A percentile compares a stretch with the other conserved stretches of the same genome.
phyloP scores from a whole-genome alignment of 352 stramenopile species.

The Phytopythium helicoides region DNA sequence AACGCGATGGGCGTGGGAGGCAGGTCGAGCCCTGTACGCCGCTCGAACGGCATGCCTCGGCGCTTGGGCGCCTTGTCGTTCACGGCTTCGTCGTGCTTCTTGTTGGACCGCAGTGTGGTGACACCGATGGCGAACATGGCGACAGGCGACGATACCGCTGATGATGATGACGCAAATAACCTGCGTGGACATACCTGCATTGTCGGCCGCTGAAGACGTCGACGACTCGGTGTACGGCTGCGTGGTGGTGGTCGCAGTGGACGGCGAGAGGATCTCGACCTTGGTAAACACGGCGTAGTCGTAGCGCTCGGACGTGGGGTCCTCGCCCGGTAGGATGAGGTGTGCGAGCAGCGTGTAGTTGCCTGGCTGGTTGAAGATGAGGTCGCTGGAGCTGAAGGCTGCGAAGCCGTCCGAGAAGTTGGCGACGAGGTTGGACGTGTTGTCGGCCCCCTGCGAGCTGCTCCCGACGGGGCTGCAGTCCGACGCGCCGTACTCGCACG shows the following conservation, averaged over 20 bases:
- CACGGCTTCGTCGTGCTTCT: conserved; percentile 24
- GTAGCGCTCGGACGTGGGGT: conserved; percentile 38
- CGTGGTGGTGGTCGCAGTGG: conserved; percentile 25
- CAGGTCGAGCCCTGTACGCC: conserved; percentile 12
- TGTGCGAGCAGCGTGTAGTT: conserved; percentile 60
- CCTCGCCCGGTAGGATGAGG: conserved; percentile 51
- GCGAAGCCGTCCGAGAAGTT: conserved; percentile 58
- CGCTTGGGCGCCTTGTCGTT: conserved; percentile 27
- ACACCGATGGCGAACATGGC: conserved; percentile 64
- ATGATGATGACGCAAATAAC: conserved; percentile 69
- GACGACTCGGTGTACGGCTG: conserved; percentile 30
- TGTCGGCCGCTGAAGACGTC: conserved; percentile 11
- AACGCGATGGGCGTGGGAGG: conserved; percentile 14
- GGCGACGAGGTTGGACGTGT: conserved; percentile 42
- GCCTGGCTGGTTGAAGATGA: conserved; percentile 46
- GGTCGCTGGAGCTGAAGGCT: conserved; percentile 50
- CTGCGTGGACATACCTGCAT: conserved; percentile 53
- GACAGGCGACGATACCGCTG: conserved; percentile 59
- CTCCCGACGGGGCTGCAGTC: conserved; percentile 60
- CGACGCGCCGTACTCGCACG: conserved; percentile 28
- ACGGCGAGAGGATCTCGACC: conserved; percentile 27
- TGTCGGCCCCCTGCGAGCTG: conserved; percentile 35
- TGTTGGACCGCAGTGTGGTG: conserved; percentile 57
- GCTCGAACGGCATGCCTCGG: conserved; percentile 10
- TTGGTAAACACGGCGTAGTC: conserved; percentile 69